These are phyloP conservation scores for Paecilomyces sp. DNA, from an alignment of 2,329 filamentous ascomycete species.

Conservation along the genomic window DNA sequence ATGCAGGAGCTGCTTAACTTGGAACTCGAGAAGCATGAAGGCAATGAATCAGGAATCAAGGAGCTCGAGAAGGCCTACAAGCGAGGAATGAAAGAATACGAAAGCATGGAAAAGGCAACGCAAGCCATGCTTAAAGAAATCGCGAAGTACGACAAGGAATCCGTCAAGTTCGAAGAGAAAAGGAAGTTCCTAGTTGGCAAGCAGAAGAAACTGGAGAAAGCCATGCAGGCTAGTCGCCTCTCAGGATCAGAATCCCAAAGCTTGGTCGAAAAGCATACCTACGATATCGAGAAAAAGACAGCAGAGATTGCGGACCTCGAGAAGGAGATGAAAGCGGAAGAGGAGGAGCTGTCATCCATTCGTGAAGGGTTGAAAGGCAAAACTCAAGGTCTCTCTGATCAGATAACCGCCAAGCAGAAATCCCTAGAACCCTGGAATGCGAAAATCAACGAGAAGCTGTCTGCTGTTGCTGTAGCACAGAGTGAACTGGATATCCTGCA, in stretches of 20 bases:
- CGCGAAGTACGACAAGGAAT: slow-evolving; percentile 89
- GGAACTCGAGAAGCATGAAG: slow-evolving; percentile 86
- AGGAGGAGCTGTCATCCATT: slow-evolving; percentile 74
- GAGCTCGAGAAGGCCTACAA: slow-evolving; percentile 79
- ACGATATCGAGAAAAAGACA: slow-evolving; percentile 70
- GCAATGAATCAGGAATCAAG: slow-evolving; percentile 84
- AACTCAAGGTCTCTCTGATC: slow-evolving; percentile 86
- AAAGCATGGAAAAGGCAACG: slow-evolving; percentile 71
- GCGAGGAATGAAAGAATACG: slow-evolving; percentile 73
- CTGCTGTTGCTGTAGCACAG: slow-evolving; percentile 85
- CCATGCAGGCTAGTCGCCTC: slow-evolving; percentile 68
- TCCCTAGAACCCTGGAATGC: slow-evolving; percentile 92
- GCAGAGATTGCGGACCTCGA: slow-evolving; percentile 73
- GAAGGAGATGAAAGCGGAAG: slow-evolving; percentile 66
- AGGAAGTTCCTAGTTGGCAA: slow-evolving; percentile 87
- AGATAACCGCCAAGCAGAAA: slow-evolving; percentile 89
- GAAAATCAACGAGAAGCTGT: slow-evolving; percentile 94
- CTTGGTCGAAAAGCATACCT: slow-evolving; percentile 67
- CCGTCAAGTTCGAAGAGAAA: slow-evolving; percentile 97
- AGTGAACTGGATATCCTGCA: slow-evolving; percentile 87
- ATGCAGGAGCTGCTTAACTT: slow-evolving; percentile 79
- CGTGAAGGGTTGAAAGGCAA: slow-evolving; percentile 88
- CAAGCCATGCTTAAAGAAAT: slow-evolving; percentile 78
- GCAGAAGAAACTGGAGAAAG: slow-evolving; percentile 90
- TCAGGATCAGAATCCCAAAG: slow-evolving; percentile 67